Base-by-base conservation (phyloP, 306 rosid species). In the Nissolia schottii region DNA sequence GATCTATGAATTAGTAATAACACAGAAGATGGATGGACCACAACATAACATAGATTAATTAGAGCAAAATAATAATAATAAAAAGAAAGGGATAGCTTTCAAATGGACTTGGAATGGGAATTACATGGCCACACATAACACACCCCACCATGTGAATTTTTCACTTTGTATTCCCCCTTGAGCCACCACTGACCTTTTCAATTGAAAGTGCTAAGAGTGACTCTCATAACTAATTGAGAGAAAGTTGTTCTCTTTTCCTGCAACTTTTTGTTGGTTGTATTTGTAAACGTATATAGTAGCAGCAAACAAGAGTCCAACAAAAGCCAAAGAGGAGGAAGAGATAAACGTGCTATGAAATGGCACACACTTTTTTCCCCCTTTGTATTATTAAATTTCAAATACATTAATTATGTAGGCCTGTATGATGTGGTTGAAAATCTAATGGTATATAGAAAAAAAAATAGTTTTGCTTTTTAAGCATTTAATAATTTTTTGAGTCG, bases 91-190 rank as follows among this genome's bases (percentile, higher is more conserved):
- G 64, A 60, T 67, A 41, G 83, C 82, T 85, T 83, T 83, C 85
- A 66, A n/a, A 45, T 51, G 45, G 54, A 29, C 62, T 27, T 43
- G 35, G 83, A 78, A 71, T 74, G 54, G 63, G 77, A 76, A 72
- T 60, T 78, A 54, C 78, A 82, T 12, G 43, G 64, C 41, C 73
- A 69, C 72, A 79, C 18, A n/a, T 9, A 40, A 51, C 64, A 59
- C 83, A 58, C 86, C 90, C 77, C 80, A 82, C 87, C 93, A 86
- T 83, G 93, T 84, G 93, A 88, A 81, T 64, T 46, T 7, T 74
- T 45, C 18, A n/a, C 80, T 76, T 63, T 56, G 74, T 62, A 81
- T 68, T 79, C 56, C 81, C 81, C 77, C 86, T 81, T 77, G 76
- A 70, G 81, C 73, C 20, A 73, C 32, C 86, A 68, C 51, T 59